Conservation (phyloP, 805 yeast species). For the Zygosaccharomyces rouxii region DNA sequence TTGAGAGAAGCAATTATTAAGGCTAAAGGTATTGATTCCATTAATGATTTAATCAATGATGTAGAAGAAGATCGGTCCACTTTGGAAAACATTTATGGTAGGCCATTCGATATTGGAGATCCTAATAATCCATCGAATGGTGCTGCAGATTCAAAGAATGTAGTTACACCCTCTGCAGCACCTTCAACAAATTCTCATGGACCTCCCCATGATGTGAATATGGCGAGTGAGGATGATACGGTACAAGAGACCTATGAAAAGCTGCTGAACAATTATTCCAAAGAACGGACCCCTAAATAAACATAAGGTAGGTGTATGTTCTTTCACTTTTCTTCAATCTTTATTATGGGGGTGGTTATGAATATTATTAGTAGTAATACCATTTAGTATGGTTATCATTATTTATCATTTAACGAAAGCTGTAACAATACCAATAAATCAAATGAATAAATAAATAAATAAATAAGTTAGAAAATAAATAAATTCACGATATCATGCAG, state of each 20-base stretch:
- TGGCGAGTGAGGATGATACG: conserved; percentile 10
- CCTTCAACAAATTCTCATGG: background rate
- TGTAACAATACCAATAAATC: background rate
- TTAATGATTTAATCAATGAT: conserved; percentile 60
- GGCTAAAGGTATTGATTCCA: conserved; percentile 71
- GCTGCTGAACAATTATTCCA: conserved; percentile 60
- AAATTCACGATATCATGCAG: background rate
- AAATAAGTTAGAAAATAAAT: conserved; percentile 4
- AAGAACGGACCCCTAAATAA: conserved; percentile 11
- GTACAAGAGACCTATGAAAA: conserved; percentile 76
- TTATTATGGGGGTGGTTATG: background rate
- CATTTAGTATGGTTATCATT: background rate
- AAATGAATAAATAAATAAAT: conserved; percentile 7
- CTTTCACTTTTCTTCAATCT: background rate
- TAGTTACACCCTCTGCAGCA: background rate
- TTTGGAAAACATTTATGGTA: conserved; percentile 47
- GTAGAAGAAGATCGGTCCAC: conserved; percentile 53
- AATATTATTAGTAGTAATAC: background rate
- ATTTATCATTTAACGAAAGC: background rate
- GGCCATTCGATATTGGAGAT: conserved; percentile 14
- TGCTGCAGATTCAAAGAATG: background rate
- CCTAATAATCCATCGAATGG: background rate
- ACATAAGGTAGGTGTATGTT: background rate
- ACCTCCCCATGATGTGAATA: background rate
- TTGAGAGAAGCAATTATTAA: conserved; percentile 54